phyloP scores from a whole-genome alignment of 2,329 filamentous ascomycete genomes.

The Tolypocladium album region DNA sequence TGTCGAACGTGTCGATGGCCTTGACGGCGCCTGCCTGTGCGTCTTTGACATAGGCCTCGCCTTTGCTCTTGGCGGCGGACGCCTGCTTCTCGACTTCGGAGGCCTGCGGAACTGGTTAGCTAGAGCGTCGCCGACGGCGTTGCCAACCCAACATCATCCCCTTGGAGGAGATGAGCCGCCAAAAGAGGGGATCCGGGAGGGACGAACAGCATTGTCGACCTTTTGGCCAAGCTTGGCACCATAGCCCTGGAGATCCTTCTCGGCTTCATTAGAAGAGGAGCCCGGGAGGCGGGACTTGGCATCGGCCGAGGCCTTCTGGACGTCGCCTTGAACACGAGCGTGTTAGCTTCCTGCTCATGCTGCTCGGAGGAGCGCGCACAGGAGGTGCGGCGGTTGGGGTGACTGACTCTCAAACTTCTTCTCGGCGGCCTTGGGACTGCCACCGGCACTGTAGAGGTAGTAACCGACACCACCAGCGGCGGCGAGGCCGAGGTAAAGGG shows the following conservation, averaged over 20 bases:
- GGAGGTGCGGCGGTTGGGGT: not conserved
- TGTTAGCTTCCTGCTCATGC: not conserved
- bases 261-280: constrained; percentile 42
- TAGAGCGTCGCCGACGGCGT: not conserved
- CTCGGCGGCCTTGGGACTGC: constrained; percentile 70
- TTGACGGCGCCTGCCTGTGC: constrained; percentile 53
- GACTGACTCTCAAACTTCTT: constrained; percentile 68
- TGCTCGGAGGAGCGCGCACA: not conserved
- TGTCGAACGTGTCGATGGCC: constrained; percentile 75
- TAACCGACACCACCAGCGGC: constrained; percentile 65
- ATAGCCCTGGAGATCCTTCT: constrained; percentile 48
- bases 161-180: not conserved
- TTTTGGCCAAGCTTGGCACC: constrained; percentile 46
- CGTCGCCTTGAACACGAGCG: constrained; percentile 54
- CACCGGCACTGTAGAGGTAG: constrained; percentile 84
- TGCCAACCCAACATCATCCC: not conserved
- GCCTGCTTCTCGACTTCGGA: constrained; percentile 54
- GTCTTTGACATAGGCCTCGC: constrained; percentile 50
- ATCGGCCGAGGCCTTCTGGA: constrained; percentile 55
- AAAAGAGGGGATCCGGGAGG: not conserved
- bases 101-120: constrained; percentile 11
- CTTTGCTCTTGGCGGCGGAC: constrained; percentile 48
- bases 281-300: constrained; percentile 57
- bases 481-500: constrained; percentile 46
- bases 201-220: constrained; percentile 58